Conservation (phyloP, 805 yeast genomes). For the Isabelozyma heimii region DNA sequence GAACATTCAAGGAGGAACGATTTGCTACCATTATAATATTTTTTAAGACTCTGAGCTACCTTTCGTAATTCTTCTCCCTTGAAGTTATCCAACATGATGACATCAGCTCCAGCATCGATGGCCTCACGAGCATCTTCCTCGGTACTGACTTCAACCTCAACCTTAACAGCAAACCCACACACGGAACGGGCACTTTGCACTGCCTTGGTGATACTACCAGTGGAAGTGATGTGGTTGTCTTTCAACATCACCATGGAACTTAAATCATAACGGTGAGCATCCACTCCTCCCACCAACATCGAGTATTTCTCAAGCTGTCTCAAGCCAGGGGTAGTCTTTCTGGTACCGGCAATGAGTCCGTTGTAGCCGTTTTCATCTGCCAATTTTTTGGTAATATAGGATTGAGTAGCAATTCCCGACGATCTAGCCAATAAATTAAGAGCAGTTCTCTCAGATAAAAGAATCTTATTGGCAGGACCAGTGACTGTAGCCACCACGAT, state of each 20-base stretch:
- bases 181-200: constrained; percentile 72
- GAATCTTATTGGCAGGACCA: constrained; percentile 77
- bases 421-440: constrained; percentile 78
- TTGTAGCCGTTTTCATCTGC: constrained; percentile 69
- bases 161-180: constrained; percentile 85
- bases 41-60: constrained; percentile 65
- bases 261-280: constrained; percentile 86
- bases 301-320: constrained; percentile 87
- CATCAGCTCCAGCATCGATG: constrained; percentile 91
- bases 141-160: constrained; percentile 87
- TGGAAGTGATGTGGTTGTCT: constrained; percentile 90
- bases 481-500: constrained; percentile 71
- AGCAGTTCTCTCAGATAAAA: constrained; percentile 84
- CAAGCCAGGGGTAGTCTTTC: constrained; percentile 97
- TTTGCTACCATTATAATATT: constrained; percentile 48
- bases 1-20: constrained; percentile 80
- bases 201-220: constrained; percentile 88
- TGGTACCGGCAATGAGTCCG: constrained; percentile 91
- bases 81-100: constrained; percentile 92
- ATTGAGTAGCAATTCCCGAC: constrained; percentile 84
- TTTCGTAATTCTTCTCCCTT: constrained; percentile 57
- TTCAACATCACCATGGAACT: constrained; percentile 95
- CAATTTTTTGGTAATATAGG: constrained; percentile 50
- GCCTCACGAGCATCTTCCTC: constrained; percentile 91
- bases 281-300: constrained; percentile 94